These are phyloP conservation scores for Paraglomus brasilianum DNA, from an alignment of 192 early-diverging fungal genomes.

Conservation along the genomic window DNA sequence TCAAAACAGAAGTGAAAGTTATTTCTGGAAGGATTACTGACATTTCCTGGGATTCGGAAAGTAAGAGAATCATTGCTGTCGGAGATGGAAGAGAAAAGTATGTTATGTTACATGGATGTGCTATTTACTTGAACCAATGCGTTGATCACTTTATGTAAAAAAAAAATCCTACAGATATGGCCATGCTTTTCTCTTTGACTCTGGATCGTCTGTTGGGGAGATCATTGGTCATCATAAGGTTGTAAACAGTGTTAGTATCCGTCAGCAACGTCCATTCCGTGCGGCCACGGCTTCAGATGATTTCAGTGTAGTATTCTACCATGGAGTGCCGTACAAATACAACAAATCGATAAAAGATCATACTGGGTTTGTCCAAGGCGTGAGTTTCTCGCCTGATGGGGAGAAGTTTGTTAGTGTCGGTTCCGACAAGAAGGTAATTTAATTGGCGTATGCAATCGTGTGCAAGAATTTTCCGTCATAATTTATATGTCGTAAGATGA, in stretches of 20 bases:
- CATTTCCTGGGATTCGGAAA: slow-evolving; percentile 92
- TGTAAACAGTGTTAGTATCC: slow-evolving; percentile 85
- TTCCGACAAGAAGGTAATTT: slow-evolving; percentile 73
- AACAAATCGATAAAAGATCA: slow-evolving; percentile 74
- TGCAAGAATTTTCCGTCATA: not conserved
- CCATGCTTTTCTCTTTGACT: slow-evolving; percentile 87
- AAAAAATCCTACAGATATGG: slow-evolving; percentile 61
- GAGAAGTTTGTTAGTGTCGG: slow-evolving; percentile 83
- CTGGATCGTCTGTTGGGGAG: slow-evolving; percentile 85
- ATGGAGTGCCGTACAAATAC: slow-evolving; percentile 90
- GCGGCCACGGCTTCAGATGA: slow-evolving; percentile 94
- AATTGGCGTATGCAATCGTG: not conserved
- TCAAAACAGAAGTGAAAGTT: slow-evolving; percentile 81
- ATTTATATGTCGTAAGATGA: not conserved
- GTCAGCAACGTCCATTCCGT: slow-evolving; percentile 87
- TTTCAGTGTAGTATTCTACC: slow-evolving; percentile 82
- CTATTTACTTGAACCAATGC: not conserved
- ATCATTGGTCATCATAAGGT: slow-evolving; percentile 87
- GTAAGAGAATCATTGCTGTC: slow-evolving; percentile 94
- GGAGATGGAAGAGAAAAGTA: slow-evolving; percentile 89
- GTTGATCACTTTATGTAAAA: not conserved
- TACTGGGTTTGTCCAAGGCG: slow-evolving; percentile 88
- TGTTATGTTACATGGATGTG: slow-evolving; percentile 3
- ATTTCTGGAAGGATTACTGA: slow-evolving; percentile 82
- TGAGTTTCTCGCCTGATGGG: slow-evolving; percentile 78